A percentile compares a stretch with the other conserved stretches of the same genome.
Conservation (phyloP, 176 grass and related monocot species). For the Ensete glaucum region DNA sequence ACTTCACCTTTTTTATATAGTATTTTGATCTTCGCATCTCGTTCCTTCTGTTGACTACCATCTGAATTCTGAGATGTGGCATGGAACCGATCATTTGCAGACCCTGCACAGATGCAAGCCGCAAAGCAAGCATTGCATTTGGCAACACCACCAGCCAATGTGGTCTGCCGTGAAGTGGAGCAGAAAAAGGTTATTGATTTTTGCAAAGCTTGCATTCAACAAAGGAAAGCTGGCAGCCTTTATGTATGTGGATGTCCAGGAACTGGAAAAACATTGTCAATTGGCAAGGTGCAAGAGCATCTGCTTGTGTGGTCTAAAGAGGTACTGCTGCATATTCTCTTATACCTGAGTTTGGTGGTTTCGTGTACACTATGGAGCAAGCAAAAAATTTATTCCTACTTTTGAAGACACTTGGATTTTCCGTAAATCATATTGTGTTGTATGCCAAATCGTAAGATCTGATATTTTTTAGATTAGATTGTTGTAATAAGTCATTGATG, state of each 20-base stretch:
- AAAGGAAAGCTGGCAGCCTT: slow-evolving; percentile 56
- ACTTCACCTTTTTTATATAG: background rate
- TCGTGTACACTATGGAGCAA: background rate
- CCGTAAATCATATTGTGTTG: too few relatives aligned
- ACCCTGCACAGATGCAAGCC: slow-evolving; percentile 59
- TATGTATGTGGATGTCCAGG: slow-evolving; percentile 82
- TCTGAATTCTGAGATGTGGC: background rate
- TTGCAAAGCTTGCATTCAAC: slow-evolving; percentile 44
- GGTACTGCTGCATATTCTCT: slow-evolving; percentile 21
- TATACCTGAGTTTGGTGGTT: background rate
- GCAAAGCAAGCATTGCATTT: slow-evolving; percentile 79
- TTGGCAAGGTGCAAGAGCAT: slow-evolving; percentile 54
- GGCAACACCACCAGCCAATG: slow-evolving; percentile 41
- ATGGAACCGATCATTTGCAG: slow-evolving; percentile 24
- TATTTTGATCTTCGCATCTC: background rate
- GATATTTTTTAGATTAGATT: too few relatives aligned
- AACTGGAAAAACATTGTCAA: slow-evolving; percentile 83
- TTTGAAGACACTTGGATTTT: too few relatives aligned
- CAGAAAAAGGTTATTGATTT: slow-evolving; percentile 65
- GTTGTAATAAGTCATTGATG: too few relatives aligned
- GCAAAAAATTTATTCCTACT: background rate
- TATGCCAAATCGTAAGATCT: too few relatives aligned
- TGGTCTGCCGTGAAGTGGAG: slow-evolving; percentile 67
- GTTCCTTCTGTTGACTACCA: background rate
- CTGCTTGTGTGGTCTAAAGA: slow-evolving; percentile 50